phyloP scores from a whole-genome alignment of 352 stramenopile genomes.

The Phytophthora brassicae region DNA sequence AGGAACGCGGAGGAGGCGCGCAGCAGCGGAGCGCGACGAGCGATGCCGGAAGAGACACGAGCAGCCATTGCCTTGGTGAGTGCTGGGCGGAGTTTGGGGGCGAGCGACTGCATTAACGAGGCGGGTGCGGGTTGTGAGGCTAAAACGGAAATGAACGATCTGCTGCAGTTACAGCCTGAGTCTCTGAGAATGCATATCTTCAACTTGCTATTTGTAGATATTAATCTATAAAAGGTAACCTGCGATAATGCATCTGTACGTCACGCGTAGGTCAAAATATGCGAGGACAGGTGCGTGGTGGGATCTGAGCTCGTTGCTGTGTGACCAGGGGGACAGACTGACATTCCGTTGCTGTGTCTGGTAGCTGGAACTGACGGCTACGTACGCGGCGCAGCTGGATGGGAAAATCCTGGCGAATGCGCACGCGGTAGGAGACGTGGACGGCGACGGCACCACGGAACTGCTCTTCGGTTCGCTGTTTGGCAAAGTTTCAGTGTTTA shows the following conservation, averaged over 20 bases:
- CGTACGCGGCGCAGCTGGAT: conserved; percentile 58
- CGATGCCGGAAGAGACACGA: conserved; percentile 1
- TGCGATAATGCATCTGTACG: background rate
- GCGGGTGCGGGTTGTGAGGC: background rate
- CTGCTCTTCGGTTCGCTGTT: conserved; percentile 67
- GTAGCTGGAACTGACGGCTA: conserved; percentile 71
- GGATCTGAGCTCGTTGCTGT: background rate
- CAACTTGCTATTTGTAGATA: background rate
- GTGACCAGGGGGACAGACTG: background rate
- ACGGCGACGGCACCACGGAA: conserved; percentile 64
- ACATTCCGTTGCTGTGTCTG: background rate
- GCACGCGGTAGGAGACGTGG: conserved; percentile 60
- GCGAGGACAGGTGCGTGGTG: conserved; percentile 29
- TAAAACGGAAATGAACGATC: conserved; percentile 20
- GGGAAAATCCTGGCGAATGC: conserved; percentile 75
- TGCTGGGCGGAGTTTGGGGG: conserved; percentile 16
- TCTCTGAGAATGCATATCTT: conserved; percentile 8
- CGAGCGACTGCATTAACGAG: conserved; percentile 15
- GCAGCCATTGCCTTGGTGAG: background rate
- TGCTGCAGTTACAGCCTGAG: background rate
- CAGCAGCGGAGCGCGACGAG: conserved; percentile 11
- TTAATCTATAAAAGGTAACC: background rate
- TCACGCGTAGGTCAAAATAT: conserved; percentile 1
- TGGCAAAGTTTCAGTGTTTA: conserved; percentile 69
- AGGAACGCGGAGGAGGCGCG: background rate